These are phyloP conservation scores for Aureobasidium sp. DNA, from an alignment of 2,329 filamentous ascomycete genomes.

Conservation along the genomic window DNA sequence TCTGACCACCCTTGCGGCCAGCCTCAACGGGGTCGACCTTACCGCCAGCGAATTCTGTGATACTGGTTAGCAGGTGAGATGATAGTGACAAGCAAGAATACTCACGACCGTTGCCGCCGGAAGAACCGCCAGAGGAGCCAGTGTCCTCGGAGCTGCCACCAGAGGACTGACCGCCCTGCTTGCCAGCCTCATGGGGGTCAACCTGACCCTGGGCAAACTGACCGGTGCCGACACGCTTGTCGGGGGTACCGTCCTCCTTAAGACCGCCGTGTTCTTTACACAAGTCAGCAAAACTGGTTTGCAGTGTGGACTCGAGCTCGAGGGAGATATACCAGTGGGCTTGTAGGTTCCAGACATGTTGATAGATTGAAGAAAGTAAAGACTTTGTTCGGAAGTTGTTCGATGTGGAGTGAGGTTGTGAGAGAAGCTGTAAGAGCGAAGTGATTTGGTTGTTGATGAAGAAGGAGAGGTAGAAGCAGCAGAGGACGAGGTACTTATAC, in stretches of 20 bases:
- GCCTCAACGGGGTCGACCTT: constrained; percentile 37
- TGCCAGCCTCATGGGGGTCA: constrained; percentile 36
- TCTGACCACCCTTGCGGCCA: constrained; percentile 33
- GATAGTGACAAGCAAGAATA: background rate
- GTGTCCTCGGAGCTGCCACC: constrained; percentile 10
- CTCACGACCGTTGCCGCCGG: constrained; percentile 18
- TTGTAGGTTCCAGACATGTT: constrained; percentile 31
- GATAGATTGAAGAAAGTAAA: constrained; percentile 15
- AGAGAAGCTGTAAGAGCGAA: constrained; percentile 9
- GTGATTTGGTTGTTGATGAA: background rate
- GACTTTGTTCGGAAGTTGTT: constrained; percentile 13
- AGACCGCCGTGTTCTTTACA: constrained; percentile 36
- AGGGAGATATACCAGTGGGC: constrained; percentile 25
- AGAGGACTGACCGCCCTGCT: constrained; percentile 29
- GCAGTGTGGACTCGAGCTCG: background rate
- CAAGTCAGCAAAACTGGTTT: background rate
- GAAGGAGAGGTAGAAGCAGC: constrained; percentile 2
- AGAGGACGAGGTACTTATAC: constrained; percentile 14
- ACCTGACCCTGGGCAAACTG: constrained; percentile 38
- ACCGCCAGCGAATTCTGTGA: constrained; percentile 34
- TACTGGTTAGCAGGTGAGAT: background rate
- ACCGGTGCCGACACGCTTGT: constrained; percentile 37
- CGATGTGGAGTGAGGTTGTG: constrained; percentile 12
- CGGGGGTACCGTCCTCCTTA: constrained; percentile 37
- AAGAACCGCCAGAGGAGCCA: constrained; percentile 5